A percentile compares a stretch with the other conserved stretches of the same genome.
Conservation (phyloP, 2,329 filamentous ascomycete species). For the Diaporthe citriasiana region DNA sequence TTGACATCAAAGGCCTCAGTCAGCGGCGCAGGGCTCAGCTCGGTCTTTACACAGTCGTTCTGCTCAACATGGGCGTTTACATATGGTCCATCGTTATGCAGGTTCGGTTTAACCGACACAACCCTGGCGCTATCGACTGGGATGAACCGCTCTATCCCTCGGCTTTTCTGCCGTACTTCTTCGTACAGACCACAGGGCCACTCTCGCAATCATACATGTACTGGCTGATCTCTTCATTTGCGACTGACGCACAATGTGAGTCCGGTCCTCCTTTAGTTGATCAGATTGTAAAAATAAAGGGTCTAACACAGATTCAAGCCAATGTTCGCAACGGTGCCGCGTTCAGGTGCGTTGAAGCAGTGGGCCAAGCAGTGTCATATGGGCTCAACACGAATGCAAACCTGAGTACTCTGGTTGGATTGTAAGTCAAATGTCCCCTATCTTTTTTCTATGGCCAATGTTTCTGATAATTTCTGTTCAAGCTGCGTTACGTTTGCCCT, state of each 20-base stretch:
- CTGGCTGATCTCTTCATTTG: constrained; percentile 59
- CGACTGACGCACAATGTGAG: constrained; percentile 56
- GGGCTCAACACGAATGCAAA: constrained; percentile 58
- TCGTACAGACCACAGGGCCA: constrained; percentile 58
- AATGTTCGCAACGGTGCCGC: constrained; percentile 59
- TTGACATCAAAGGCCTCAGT: constrained; percentile 55
- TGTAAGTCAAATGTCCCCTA: constrained; percentile 49
- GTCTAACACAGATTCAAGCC: constrained; percentile 45
- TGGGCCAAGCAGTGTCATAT: constrained; percentile 57
- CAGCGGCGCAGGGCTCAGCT: constrained; percentile 61
- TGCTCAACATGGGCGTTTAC: constrained; percentile 63
- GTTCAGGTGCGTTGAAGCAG: constrained; percentile 57
- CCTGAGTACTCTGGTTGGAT: constrained; percentile 54
- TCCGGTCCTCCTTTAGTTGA: background rate
- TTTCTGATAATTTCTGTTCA: background rate
- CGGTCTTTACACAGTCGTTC: constrained; percentile 59
- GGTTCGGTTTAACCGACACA: constrained; percentile 53
- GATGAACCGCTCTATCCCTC: constrained; percentile 57
- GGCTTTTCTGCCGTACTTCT: constrained; percentile 63
- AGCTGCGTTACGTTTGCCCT: constrained; percentile 57
- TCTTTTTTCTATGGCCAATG: too few species aligned
- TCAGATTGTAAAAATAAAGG: constrained; percentile 42
- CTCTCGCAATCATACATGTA: constrained; percentile 61
- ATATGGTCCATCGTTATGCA: constrained; percentile 66
- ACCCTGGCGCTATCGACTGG: constrained; percentile 62